These are phyloP conservation scores for Phyllosticta citribraziliensis DNA, from an alignment of 2,329 filamentous ascomycete species.

Conservation along the genomic window DNA sequence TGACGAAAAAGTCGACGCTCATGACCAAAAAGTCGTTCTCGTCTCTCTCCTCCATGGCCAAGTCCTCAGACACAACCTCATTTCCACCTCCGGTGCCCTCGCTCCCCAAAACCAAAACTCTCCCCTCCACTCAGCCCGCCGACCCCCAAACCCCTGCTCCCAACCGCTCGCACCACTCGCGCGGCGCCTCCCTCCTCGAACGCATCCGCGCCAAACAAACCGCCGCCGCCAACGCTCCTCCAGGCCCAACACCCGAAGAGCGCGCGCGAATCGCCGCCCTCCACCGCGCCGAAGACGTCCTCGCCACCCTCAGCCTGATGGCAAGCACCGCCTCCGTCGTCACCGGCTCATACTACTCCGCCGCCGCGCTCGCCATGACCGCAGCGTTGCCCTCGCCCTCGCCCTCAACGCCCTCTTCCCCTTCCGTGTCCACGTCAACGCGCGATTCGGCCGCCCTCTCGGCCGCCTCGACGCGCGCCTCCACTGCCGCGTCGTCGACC, in stretches of 20 bases:
- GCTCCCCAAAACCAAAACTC: conserved; percentile 14
- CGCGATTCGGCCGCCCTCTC: neutral
- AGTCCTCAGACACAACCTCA: neutral
- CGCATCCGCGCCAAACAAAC: conserved; percentile 43
- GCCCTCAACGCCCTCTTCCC: neutral
- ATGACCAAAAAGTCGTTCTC: neutral
- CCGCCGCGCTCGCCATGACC: neutral
- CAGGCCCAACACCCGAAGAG: conserved; percentile 32
- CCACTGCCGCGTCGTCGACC: neutral
- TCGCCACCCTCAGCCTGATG: conserved; percentile 34
- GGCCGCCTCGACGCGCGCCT: neutral
- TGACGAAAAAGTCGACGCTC: neutral
- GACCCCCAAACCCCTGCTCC: conserved; percentile 14
- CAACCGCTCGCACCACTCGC: conserved; percentile 18
- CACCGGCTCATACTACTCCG: conserved; percentile 11
- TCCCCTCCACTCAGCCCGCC: conserved; percentile 20
- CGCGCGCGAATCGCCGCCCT: conserved; percentile 38
- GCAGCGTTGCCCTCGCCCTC: neutral
- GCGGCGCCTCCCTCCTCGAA: conserved; percentile 38
- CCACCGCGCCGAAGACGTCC: conserved; percentile 37
- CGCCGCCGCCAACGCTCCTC: conserved; percentile 26
- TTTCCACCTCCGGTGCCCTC: neutral
- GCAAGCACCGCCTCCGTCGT: conserved; percentile 18
- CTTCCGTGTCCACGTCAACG: neutral
- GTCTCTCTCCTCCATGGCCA: neutral